phyloP scores from a whole-genome alignment of 495 filamentous ascomycete genomes.

The Podospora didyma region DNA sequence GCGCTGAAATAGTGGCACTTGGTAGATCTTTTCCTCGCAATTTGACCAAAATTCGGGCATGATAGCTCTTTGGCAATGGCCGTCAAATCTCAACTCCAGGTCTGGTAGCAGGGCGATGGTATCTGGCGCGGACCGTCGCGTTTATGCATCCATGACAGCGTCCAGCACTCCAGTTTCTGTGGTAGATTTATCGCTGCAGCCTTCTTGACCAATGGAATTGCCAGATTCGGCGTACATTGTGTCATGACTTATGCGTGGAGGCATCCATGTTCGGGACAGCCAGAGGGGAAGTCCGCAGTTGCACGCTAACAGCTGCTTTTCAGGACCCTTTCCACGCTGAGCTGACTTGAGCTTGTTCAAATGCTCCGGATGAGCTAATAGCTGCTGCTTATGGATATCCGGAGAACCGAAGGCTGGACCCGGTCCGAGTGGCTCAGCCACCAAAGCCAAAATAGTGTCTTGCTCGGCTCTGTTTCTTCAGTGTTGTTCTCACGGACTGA shows the following conservation, averaged over 20 bases:
- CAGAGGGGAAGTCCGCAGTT: conserved; percentile 11
- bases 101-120: too few relatives aligned
- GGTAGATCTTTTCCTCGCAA: too few relatives aligned
- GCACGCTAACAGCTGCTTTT: background rate
- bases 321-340: background rate
- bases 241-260: background rate
- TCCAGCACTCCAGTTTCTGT: background rate
- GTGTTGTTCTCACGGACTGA: background rate
- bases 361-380: background rate
- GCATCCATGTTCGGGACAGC: background rate
- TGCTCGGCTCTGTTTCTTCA: background rate
- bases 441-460: conserved; percentile 3
- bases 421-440: background rate
- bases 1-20: too few relatives aligned
- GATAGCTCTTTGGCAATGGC: too few relatives aligned
- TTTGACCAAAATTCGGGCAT: too few relatives aligned
- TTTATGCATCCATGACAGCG: too few relatives aligned
- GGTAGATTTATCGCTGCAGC: background rate
- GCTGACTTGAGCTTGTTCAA: background rate
- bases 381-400: background rate
- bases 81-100: too few relatives aligned
- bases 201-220: background rate
- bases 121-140: too few relatives aligned
- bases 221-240: background rate
- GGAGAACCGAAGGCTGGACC: conserved; percentile 7